Evolutionary conservation across 768 basidiomycete genomes (phyloP).

Genomic region (Candolleomyces eurysporus): DNA sequence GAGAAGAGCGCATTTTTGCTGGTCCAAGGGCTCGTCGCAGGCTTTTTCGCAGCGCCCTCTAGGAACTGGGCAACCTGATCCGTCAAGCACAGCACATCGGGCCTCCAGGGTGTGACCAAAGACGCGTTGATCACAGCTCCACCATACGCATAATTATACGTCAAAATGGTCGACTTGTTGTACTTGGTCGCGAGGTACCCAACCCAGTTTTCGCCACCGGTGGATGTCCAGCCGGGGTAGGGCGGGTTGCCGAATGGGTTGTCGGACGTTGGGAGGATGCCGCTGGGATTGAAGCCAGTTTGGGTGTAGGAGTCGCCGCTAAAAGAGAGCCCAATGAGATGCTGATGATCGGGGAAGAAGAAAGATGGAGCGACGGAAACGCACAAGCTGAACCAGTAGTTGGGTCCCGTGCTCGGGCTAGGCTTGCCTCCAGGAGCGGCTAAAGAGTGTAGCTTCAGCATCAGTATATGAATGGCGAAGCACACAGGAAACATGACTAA

Average conservation of each 20-base stretch:
- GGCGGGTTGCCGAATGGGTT: slow-evolving; percentile 56
- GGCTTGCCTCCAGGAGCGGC: background rate
- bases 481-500: background rate
- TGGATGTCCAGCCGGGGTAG: slow-evolving; percentile 53
- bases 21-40: slow-evolving; percentile 53
- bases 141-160: slow-evolving; percentile 66
- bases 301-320: slow-evolving; percentile 62
- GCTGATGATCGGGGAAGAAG: background rate
- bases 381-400: slow-evolving; percentile 62
- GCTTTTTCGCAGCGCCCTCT: slow-evolving; percentile 42
- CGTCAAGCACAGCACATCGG: slow-evolving; percentile 51
- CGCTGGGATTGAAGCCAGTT: slow-evolving; percentile 45
- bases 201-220: slow-evolving; percentile 60
- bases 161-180: slow-evolving; percentile 54
- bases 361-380: slow-evolving; percentile 7
- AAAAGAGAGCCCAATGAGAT: background rate
- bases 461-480: background rate
- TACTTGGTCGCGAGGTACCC: slow-evolving; percentile 49
- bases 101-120: slow-evolving; percentile 51
- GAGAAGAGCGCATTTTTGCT: slow-evolving; percentile 58
- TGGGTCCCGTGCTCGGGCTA: slow-evolving; percentile 21
- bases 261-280: slow-evolving; percentile 38
- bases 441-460: background rate
- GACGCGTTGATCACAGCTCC: slow-evolving; percentile 62
- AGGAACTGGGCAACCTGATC: slow-evolving; percentile 67